Conservation (phyloP, 148 eudicot species). For the Diospyros lotus region DNA sequence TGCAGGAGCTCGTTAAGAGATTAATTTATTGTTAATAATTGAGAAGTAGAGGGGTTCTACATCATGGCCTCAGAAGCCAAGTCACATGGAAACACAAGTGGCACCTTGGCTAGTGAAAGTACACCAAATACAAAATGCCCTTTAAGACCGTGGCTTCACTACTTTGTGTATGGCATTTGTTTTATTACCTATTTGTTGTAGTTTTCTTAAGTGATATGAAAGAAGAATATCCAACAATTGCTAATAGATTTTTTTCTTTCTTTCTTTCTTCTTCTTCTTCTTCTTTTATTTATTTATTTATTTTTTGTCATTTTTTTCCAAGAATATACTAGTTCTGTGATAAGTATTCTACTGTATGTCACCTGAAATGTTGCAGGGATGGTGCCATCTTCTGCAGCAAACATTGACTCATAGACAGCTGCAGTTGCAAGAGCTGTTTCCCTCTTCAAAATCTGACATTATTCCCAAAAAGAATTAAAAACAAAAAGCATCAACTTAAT, state of each 20-base stretch:
- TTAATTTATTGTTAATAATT: no score
- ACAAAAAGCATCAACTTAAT: slow-evolving; percentile 11
- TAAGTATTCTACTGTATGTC: background rate
- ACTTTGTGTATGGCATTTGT: background rate
- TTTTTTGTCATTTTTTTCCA: background rate
- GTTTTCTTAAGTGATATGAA: background rate
- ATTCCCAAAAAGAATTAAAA: background rate
- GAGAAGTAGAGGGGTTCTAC: background rate
- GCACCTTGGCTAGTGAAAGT: no score
- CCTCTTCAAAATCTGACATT: slow-evolving; percentile 62
- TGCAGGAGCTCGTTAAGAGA: background rate
- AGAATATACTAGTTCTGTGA: background rate
- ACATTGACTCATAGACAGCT: slow-evolving; percentile 92
- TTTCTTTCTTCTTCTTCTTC: no score
- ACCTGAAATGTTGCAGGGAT: slow-evolving; percentile 99
- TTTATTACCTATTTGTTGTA: background rate
- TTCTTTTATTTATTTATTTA: no score
- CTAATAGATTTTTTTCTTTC: background rate
- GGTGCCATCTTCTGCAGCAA: slow-evolving; percentile 92
- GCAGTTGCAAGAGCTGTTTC: slow-evolving; percentile 96
- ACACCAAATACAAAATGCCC: no score
- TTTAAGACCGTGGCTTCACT: no score
- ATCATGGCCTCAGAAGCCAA: background rate
- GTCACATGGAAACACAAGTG: no score
- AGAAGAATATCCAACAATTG: background rate